These are phyloP conservation scores for Corinectria fuckeliana DNA, from an alignment of 2,329 filamentous ascomycete species.

Conservation along the genomic window DNA sequence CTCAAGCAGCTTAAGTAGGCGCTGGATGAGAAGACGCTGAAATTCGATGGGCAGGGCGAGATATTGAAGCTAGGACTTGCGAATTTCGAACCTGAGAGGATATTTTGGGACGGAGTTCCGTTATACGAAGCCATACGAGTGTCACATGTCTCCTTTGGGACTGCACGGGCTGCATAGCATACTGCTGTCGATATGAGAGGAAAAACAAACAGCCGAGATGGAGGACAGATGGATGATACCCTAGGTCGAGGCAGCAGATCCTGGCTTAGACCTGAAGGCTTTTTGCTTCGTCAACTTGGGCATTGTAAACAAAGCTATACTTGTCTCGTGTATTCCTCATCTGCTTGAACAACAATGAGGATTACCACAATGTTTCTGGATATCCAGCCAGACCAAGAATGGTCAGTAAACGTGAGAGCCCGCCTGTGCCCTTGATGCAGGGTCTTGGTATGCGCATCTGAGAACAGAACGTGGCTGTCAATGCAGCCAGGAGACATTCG, in stretches of 20 bases:
- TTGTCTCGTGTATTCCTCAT: neutral
- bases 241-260: conserved; percentile 36
- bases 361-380: neutral
- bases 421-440: neutral
- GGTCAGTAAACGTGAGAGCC: too few relatives aligned
- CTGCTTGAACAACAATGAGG: neutral
- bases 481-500: neutral
- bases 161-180: neutral
- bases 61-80: conserved; percentile 7
- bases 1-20: conserved; percentile 64
- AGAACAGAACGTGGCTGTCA: neutral
- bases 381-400: neutral
- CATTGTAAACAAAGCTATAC: neutral
- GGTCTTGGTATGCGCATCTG: too few relatives aligned
- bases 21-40: neutral
- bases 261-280: conserved; percentile 28
- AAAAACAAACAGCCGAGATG: neutral
- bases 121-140: neutral
- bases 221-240: conserved; percentile 37
- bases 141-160: neutral
- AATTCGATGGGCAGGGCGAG: neutral
- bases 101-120: neutral
- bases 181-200: conserved; percentile 2
- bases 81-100: neutral
- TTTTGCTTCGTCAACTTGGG: neutral